Percentiles rank a stretch among this genome's conserved stretches.
phyloP scores from a whole-genome alignment of 768 basidiomycete species.

The Amanita subjunquillea region DNA sequence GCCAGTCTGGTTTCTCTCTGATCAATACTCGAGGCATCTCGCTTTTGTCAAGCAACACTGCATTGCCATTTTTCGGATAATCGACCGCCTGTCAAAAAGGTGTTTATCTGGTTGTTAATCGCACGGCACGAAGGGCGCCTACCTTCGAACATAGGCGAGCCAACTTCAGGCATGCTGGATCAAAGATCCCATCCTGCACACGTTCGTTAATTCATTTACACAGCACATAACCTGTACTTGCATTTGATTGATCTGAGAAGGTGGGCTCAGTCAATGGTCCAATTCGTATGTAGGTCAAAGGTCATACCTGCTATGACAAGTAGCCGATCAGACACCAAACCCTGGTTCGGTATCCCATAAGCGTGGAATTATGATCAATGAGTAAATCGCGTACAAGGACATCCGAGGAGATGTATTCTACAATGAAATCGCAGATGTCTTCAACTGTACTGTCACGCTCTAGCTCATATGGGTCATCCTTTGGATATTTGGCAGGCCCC shows the following conservation, averaged over 20 bases:
- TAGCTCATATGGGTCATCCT: slow-evolving; percentile 26
- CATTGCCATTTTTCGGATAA: slow-evolving; percentile 69
- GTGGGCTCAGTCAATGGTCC: not conserved
- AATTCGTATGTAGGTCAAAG: not conserved
- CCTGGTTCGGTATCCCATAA: slow-evolving; percentile 26
- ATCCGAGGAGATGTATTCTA: slow-evolving; percentile 79
- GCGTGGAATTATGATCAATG: not conserved
- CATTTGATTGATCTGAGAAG: slow-evolving; percentile 58
- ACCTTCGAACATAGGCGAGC: slow-evolving; percentile 53
- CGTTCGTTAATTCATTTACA: not conserved
- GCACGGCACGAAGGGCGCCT: not conserved
- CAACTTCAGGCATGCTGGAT: slow-evolving; percentile 44
- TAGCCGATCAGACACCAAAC: slow-evolving; percentile 57
- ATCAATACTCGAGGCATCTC: slow-evolving; percentile 46
- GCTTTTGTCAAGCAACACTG: slow-evolving; percentile 39
- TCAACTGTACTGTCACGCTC: slow-evolving; percentile 45
- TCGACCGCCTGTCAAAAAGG: slow-evolving; percentile 47
- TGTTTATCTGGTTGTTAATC: not conserved
- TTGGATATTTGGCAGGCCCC: slow-evolving; percentile 41
- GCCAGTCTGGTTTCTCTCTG: slow-evolving; percentile 72
- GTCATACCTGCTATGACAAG: slow-evolving; percentile 58
- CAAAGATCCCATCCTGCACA: slow-evolving; percentile 48
- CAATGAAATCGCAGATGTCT: slow-evolving; percentile 72
- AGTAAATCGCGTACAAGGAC: slow-evolving; percentile 41
- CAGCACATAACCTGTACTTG: slow-evolving; percentile 14